phyloP scores from a whole-genome alignment of 441 rosid genomes.

The Eruca vesicaria region DNA sequence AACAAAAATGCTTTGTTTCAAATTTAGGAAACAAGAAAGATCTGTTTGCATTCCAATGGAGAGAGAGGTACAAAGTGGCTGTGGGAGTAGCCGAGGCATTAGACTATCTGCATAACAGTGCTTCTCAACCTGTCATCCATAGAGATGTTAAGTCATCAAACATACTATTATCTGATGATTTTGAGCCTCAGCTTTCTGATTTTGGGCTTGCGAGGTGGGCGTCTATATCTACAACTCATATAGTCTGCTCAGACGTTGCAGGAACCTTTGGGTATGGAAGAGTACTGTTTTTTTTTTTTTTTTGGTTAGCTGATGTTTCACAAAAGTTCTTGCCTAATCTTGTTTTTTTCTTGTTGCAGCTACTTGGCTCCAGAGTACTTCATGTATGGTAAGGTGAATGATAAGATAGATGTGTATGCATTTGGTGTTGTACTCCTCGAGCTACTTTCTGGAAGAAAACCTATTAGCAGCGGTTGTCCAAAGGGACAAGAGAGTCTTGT shows the following conservation, averaged over 20 bases:
- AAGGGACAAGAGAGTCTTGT: slow-evolving; percentile 76
- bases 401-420: slow-evolving; percentile 73
- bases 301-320: background rate
- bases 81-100: slow-evolving; percentile 66
- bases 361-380: slow-evolving; percentile 83
- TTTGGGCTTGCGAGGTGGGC: slow-evolving; percentile 81
- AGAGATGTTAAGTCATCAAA: slow-evolving; percentile 82
- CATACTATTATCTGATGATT: slow-evolving; percentile 58
- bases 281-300: background rate
- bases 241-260: slow-evolving; percentile 58
- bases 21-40: slow-evolving; percentile 58
- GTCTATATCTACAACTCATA: slow-evolving; percentile 50
- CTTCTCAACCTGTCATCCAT: slow-evolving; percentile 55
- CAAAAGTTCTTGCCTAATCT: slow-evolving; percentile 13
- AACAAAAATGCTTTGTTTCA: slow-evolving; percentile 1
- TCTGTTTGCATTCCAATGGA: slow-evolving; percentile 50
- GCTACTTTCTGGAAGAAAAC: slow-evolving; percentile 69
- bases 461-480: slow-evolving; percentile 55
- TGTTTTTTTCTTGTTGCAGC: slow-evolving; percentile 35
- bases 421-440: slow-evolving; percentile 79
- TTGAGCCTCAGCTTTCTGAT: slow-evolving; percentile 81
- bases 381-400: slow-evolving; percentile 71
- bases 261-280: slow-evolving; percentile 73
- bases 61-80: slow-evolving; percentile 63
- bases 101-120: slow-evolving; percentile 56